Conservation (phyloP, 495 filamentous ascomycete genomes). For the Apiosordaria backusii region DNA sequence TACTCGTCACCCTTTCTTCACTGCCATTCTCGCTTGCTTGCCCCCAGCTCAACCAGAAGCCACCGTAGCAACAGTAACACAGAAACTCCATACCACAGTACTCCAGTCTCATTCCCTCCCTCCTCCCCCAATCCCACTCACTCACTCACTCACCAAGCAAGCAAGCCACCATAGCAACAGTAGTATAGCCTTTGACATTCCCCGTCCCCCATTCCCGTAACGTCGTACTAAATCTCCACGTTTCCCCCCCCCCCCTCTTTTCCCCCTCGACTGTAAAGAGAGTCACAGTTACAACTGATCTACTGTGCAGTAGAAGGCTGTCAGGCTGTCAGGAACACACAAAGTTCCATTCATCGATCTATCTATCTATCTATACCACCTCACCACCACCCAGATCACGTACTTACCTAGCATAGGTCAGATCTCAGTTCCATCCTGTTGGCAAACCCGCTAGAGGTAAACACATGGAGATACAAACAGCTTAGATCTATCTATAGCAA, state of each 20-base stretch:
- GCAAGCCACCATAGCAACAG: not conserved
- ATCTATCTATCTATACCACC: not conserved
- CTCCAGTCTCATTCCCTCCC: too few relatives aligned
- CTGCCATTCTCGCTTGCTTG: not conserved
- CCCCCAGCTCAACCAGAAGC: not conserved
- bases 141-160: too few relatives aligned
- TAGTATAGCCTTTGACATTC: not conserved
- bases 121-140: too few relatives aligned
- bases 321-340: not conserved
- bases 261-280: not conserved
- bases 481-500: not conserved
- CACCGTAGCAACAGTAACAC: not conserved
- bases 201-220: not conserved
- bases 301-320: too few relatives aligned
- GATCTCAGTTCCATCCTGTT: too few relatives aligned
- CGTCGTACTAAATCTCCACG: not conserved
- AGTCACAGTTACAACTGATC: not conserved
- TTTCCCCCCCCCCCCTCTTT: not conserved
- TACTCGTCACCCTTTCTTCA: not conserved
- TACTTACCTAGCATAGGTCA: not conserved
- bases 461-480: not conserved
- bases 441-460: not conserved
- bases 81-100: too few relatives aligned
- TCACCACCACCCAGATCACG: not conserved
- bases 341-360: not conserved